phyloP scores from a whole-genome alignment of 2,329 filamentous ascomycete genomes.

The Aspergillus amoenus region DNA sequence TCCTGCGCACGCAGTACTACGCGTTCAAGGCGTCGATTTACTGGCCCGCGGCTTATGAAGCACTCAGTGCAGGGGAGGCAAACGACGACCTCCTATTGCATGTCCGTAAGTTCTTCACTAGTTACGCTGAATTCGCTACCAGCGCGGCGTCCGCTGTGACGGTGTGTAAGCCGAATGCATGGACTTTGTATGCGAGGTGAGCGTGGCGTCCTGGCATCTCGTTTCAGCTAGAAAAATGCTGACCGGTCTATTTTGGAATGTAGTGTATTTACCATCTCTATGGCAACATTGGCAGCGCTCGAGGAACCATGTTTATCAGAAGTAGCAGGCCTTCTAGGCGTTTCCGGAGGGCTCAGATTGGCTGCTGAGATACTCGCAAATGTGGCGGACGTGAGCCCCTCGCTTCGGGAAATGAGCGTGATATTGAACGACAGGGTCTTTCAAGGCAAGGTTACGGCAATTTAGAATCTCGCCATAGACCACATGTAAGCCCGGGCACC shows the following conservation, averaged over 20 bases:
- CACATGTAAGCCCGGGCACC: fast-evolving
- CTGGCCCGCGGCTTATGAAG: slow-evolving; percentile 4
- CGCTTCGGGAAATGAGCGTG: neutral
- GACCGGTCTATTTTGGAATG: neutral
- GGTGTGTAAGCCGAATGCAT: neutral
- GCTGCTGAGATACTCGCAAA: neutral
- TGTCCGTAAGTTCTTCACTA: neutral
- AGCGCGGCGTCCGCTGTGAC: neutral
- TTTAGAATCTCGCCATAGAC: neutral
- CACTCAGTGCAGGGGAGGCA: neutral
- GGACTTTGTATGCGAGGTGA: slow-evolving; percentile 6
- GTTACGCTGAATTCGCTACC: neutral
- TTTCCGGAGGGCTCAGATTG: neutral
- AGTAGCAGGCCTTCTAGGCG: neutral
- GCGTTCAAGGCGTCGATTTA: slow-evolving; percentile 1
- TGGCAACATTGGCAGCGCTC: neutral
- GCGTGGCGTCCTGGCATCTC: too few relatives aligned
- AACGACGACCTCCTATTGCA: neutral
- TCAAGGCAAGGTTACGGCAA: neutral
- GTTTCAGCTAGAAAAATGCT: too few relatives aligned
- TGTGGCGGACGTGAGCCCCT: neutral
- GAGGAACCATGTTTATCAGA: neutral
- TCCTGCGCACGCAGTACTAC: slow-evolving; percentile 5
- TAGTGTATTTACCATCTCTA: slow-evolving; percentile 1
- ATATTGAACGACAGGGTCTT: neutral